phyloP scores from a whole-genome alignment of 208 protist genomes.

The Crithidia expoeki region DNA sequence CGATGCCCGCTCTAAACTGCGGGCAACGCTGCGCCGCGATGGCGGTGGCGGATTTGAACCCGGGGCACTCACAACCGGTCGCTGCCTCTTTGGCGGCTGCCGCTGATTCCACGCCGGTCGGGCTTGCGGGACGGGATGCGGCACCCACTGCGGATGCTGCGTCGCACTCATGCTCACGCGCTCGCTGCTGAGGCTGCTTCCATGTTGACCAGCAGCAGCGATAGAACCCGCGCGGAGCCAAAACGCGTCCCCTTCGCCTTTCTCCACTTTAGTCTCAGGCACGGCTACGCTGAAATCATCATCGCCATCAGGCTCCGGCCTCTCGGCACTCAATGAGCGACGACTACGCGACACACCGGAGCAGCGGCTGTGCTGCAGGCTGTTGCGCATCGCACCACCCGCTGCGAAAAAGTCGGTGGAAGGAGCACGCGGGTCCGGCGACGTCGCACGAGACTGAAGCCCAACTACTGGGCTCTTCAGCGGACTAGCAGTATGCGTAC shows the following conservation, averaged over 20 bases:
- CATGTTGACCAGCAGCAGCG: background rate
- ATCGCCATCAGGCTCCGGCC: background rate
- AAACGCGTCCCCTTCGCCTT: slow-evolving; percentile 6
- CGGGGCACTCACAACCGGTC: slow-evolving; percentile 58
- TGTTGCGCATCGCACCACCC: slow-evolving; percentile 35
- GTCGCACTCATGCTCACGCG: background rate
- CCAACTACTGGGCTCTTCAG: background rate
- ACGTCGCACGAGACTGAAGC: slow-evolving; percentile 13
- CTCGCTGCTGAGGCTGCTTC: slow-evolving; percentile 16
- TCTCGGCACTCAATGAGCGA: slow-evolving; percentile 29
- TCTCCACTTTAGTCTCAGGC: background rate
- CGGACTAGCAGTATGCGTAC: background rate
- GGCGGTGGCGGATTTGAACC: slow-evolving; percentile 25
- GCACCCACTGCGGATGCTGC: slow-evolving; percentile 37
- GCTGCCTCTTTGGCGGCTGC: slow-evolving; percentile 44
- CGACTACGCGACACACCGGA: slow-evolving; percentile 39
- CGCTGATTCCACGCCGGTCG: slow-evolving; percentile 77
- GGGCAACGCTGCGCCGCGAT: slow-evolving; percentile 15
- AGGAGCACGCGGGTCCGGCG: slow-evolving; percentile 39
- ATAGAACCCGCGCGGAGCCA: slow-evolving; percentile 1
- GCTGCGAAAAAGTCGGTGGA: slow-evolving; percentile 34
- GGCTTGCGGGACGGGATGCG: slow-evolving; percentile 18
- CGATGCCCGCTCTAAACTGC: slow-evolving; percentile 22
- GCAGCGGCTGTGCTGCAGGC: slow-evolving; percentile 44
- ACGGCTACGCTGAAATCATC: background rate